phyloP scores from a whole-genome alignment of 2,329 filamentous ascomycete genomes.

The Arachnopeziza araneosa region DNA sequence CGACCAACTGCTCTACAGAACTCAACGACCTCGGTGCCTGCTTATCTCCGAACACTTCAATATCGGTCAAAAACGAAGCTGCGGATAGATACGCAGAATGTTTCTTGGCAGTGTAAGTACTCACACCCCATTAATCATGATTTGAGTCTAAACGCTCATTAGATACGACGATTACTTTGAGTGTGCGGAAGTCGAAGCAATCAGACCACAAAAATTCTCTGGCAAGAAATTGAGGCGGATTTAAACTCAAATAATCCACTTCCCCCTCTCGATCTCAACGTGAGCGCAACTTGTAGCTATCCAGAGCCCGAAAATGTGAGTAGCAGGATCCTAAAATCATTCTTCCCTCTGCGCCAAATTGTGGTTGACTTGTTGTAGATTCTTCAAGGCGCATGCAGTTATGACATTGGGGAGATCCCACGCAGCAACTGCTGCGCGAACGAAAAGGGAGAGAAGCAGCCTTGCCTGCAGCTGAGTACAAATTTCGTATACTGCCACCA shows the following conservation, averaged over 20 bases:
- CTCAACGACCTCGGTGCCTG: not conserved
- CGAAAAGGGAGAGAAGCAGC: not conserved
- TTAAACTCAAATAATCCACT: not conserved
- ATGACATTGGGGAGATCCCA: not conserved
- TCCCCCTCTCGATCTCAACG: not conserved
- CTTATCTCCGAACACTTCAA: not conserved
- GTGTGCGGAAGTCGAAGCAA: not conserved
- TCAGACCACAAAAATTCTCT: not conserved
- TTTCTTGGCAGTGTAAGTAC: not conserved
- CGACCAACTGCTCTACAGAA: not conserved
- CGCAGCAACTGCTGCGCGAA: not conserved
- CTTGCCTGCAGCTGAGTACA: not conserved
- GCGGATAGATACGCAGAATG: not conserved
- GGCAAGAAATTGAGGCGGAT: not conserved
- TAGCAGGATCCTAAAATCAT: not conserved
- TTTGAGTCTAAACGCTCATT: not conserved
- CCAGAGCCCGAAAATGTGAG: not conserved
- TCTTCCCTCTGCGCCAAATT: not conserved
- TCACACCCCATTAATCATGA: not conserved
- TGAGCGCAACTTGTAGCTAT: not conserved
- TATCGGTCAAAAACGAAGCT: not conserved
- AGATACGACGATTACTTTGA: not conserved
- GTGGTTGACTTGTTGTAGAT: not conserved
- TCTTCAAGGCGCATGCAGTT: not conserved
- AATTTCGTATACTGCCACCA: not conserved